Base-by-base conservation (phyloP, 2,329 filamentous ascomycete species). In the Xylaria sp. region DNA sequence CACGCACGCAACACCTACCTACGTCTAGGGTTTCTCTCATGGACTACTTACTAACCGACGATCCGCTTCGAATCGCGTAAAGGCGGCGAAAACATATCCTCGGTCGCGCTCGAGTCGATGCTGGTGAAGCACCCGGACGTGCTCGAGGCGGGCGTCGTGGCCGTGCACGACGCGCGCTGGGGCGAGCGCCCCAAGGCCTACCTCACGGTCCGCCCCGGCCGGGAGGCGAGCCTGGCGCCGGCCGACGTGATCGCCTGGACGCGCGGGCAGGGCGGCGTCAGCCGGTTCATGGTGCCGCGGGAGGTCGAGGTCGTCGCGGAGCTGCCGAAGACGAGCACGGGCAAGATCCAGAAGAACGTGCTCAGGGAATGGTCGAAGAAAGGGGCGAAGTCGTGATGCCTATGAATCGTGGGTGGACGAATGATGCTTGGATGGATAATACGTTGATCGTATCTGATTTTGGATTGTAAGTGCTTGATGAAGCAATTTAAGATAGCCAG, bases 51-150 rank as follows among this genome's bases (percentile, higher is more conserved):
- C n/a, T n/a, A n/a, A n/a, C n/a, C n/a, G n/a, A n/a, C n/a, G n/a
- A n/a, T n/a, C n/a, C 11, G 13, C 19, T 24, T n/a, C 21, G 26
- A 8, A n/a, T 29, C 42, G 42, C 20, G 6, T 24, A 9, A 39
- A 91, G 92, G 93, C 43, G 94, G 94, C 52, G 94, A 99, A 73
- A 99, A 99, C 71, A 97, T 99, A 58, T 96, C 91, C 2, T 95
- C 90, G 0, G 89, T 99, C 1, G 92, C 94, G 0, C 81, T 99
- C 2, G 94, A 99, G 74, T 85, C 87, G 55, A 91, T 96, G 86
- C 82, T 99, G 1, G 88, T 88, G 5, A 88, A 91, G 44, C 94
- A 99, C 70, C 91, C 92, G 0, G 86, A 91, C 61, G 85, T 99
- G 37, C 83, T 99, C 20, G 94, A 99, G 76, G 92, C 89, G 1